Conservation (phyloP, 108 stramenopile species). For the Nitzschia sp. region DNA sequence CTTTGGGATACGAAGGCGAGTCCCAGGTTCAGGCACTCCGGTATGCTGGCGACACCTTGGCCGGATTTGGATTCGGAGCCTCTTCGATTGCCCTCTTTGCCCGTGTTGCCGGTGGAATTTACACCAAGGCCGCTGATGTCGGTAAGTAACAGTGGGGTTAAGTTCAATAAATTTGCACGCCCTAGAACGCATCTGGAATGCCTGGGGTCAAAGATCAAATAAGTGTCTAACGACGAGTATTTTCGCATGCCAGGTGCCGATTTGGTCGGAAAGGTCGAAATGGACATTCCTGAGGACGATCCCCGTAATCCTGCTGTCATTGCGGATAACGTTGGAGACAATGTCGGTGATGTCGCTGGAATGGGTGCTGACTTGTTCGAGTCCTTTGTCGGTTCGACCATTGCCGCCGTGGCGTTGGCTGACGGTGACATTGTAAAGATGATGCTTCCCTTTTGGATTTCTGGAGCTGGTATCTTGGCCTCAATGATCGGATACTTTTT, state of each 20-base stretch:
- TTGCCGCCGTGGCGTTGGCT: conserved; percentile 89
- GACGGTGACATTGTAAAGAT: conserved; percentile 59
- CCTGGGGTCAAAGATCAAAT: too few relatives aligned
- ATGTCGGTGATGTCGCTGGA: conserved; percentile 97
- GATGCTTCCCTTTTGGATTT: conserved; percentile 87
- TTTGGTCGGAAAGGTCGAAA: conserved; percentile 95
- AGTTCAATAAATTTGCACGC: neutral
- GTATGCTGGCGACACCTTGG: conserved; percentile 61
- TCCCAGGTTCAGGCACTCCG: conserved; percentile 3
- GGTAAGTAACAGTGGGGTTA: conserved; percentile 49
- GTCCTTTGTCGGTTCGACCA: conserved; percentile 91
- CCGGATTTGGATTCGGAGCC: conserved; percentile 95
- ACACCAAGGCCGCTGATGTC: conserved; percentile 98
- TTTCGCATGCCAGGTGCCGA: conserved; percentile 59
- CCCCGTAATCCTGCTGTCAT: conserved; percentile 97
- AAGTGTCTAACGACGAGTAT: too few relatives aligned
- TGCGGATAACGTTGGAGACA: conserved; percentile 98
- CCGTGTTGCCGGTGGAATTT: conserved; percentile 97
- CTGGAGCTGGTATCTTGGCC: conserved; percentile 86
- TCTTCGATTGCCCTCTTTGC: conserved; percentile 97
- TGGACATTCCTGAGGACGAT: conserved; percentile 97
- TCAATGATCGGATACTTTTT: conserved; percentile 75
- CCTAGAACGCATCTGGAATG: too few relatives aligned
- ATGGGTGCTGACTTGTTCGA: conserved; percentile 96
- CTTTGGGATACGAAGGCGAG: conserved; percentile 47